These are phyloP conservation scores for Dianthus caryophyllus DNA, from an alignment of 148 eudicot genomes.

Conservation along the genomic window DNA sequence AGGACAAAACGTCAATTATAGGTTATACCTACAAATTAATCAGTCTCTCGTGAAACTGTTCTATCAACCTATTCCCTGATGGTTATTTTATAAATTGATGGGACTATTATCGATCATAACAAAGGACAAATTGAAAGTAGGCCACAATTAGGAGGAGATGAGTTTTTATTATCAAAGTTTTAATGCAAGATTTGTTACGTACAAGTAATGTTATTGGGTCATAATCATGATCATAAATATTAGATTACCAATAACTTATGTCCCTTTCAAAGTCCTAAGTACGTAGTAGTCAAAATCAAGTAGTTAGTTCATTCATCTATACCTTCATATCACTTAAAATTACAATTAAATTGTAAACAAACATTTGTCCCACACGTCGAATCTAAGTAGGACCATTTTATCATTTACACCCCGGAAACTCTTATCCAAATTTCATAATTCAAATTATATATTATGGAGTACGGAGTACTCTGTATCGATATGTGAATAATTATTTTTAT, in stretches of 20 bases:
- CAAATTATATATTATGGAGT: too few species aligned
- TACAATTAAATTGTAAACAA: not conserved
- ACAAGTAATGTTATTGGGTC: constrained; percentile 19
- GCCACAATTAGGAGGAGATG: not conserved
- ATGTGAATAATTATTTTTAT: too few species aligned
- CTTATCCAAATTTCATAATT: constrained; percentile 11
- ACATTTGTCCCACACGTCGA: not conserved
- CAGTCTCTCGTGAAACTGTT: too few species aligned
- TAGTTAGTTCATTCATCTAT: not conserved
- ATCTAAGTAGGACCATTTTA: constrained; percentile 18
- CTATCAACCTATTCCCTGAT: too few species aligned
- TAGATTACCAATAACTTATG: not conserved
- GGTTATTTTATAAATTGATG: too few species aligned
- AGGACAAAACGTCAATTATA: too few species aligned
- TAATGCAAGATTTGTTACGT: constrained; percentile 15
- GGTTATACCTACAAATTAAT: too few species aligned
- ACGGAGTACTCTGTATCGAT: too few species aligned
- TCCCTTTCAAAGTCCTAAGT: constrained; percentile 6
- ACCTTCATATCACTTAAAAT: not conserved
- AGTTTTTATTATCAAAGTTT: not conserved
- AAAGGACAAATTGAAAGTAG: not conserved
- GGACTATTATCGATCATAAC: too few species aligned
- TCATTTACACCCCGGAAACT: not conserved
- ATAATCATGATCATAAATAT: not conserved
- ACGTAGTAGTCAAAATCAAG: constrained; percentile 1